Conservation (phyloP, 208 protist genomes). For the Porcisia hertigi region DNA sequence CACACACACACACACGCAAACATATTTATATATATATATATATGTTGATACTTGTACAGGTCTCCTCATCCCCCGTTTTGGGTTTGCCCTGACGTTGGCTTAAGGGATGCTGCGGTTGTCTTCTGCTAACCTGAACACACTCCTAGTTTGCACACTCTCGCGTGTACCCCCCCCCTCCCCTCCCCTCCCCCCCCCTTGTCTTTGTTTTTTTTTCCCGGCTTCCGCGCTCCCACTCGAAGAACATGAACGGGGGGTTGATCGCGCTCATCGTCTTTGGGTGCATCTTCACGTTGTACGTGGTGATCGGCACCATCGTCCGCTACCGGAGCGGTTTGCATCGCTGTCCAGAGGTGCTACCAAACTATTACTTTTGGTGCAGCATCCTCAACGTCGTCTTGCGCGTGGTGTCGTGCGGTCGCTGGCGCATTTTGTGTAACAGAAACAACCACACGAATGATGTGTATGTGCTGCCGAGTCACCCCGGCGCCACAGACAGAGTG, state of each 20-base stretch:
- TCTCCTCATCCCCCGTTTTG: not conserved
- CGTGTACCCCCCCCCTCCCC: not conserved
- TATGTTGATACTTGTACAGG: too few species aligned
- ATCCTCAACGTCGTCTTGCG: constrained; percentile 30
- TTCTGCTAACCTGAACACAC: not conserved
- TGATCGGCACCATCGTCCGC: constrained; percentile 68
- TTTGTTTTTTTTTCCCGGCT: not conserved
- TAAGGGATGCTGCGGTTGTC: not conserved
- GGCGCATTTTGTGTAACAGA: constrained; percentile 6
- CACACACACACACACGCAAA: not conserved
- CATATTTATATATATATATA: too few species aligned
- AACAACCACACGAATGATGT: constrained; percentile 9
- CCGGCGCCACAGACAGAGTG: constrained; percentile 25
- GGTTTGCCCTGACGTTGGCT: not conserved
- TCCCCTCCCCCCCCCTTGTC: not conserved
- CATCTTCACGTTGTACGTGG: constrained; percentile 58
- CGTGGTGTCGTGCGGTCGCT: constrained; percentile 52
- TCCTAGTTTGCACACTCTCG: not conserved
- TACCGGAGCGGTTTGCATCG: constrained; percentile 68
- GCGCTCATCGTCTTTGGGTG: constrained; percentile 33
- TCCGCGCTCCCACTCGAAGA: not conserved
- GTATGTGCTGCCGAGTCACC: constrained; percentile 34
- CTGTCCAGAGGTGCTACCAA: constrained; percentile 77
- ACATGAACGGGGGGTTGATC: constrained; percentile 32
- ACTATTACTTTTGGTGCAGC: constrained; percentile 74